Percentiles rank a stretch among this genome's conserved stretches.
These are phyloP conservation scores for Arthrinium phaeospermum DNA, from an alignment of 2,329 filamentous ascomycete genomes.

Conservation along the genomic window DNA sequence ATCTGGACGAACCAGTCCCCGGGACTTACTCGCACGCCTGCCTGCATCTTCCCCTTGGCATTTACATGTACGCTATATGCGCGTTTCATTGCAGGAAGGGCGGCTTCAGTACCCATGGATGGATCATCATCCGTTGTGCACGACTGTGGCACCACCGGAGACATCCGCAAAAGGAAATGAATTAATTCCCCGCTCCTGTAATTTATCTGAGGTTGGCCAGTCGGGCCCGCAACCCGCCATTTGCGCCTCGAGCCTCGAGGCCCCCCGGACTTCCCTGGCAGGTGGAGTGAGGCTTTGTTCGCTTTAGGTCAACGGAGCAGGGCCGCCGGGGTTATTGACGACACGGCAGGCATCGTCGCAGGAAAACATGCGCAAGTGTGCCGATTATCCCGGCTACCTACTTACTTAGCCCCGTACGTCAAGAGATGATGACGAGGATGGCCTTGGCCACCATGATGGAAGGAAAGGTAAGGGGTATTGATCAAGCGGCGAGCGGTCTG, in stretches of 20 bases:
- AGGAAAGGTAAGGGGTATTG: neutral
- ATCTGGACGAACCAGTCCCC: neutral
- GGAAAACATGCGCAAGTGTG: neutral
- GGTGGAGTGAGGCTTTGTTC: neutral
- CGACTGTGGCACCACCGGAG: neutral
- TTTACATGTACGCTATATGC: neutral
- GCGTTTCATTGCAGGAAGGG: neutral
- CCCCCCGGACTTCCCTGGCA: neutral
- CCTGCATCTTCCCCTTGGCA: neutral
- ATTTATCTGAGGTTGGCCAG: neutral
- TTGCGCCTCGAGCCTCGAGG: neutral
- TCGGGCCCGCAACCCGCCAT: neutral
- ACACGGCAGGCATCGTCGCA: neutral
- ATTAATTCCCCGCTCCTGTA: neutral
- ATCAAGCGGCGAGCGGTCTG: neutral
- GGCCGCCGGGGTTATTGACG: neutral
- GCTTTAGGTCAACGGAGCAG: slow-evolving; percentile 1
- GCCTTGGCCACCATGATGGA: neutral
- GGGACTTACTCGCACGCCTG: neutral
- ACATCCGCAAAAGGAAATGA: slow-evolving; percentile 6
- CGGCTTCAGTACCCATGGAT: neutral
- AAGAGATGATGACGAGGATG: neutral
- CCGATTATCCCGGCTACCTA: neutral
- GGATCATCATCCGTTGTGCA: neutral
- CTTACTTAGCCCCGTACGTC: neutral